A percentile compares a stretch with the other conserved stretches of the same genome.
Evolutionary conservation across 345 rosid species (phyloP).

Genomic region (Erysimum cheiranthoides): DNA sequence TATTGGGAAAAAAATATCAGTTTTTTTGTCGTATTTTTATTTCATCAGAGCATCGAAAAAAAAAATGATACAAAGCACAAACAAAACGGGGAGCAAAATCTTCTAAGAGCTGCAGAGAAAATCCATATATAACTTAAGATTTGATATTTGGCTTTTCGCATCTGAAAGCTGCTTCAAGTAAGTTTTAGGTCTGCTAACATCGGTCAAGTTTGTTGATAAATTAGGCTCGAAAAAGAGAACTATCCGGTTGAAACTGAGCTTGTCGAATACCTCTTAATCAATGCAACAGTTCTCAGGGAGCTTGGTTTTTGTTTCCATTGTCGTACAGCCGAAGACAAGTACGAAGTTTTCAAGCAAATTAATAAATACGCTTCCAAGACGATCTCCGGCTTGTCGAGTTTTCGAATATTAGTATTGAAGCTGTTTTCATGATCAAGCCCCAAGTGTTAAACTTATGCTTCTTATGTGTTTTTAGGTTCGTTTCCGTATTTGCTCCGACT

Average conservation of each 20-base stretch:
- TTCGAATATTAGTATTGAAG: background rate
- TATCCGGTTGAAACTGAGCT: background rate
- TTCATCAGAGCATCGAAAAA: too few species aligned
- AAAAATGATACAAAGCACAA: too few species aligned
- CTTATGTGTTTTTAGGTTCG: background rate
- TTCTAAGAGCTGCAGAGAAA: too few species aligned
- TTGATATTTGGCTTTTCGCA: too few species aligned
- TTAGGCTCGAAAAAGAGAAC: background rate
- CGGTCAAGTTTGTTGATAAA: constrained; percentile 3
- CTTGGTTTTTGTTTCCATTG: background rate
- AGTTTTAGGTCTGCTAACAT: background rate
- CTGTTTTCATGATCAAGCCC: constrained; percentile 2
- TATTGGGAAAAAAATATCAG: too few species aligned
- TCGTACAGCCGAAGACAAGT: too few species aligned
- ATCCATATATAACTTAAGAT: too few species aligned
- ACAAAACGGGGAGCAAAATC: too few species aligned
- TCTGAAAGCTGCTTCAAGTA: too few species aligned
- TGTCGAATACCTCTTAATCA: background rate
- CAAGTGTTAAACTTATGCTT: background rate
- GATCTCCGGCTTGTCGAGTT: constrained; percentile 9
- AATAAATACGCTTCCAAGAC: background rate
- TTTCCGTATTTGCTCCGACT: background rate
- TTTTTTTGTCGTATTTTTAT: too few species aligned
- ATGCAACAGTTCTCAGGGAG: background rate
- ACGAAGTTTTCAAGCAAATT: background rate